phyloP scores from a whole-genome alignment of 148 eudicot genomes.

The Amaranthus hypochondriacus region DNA sequence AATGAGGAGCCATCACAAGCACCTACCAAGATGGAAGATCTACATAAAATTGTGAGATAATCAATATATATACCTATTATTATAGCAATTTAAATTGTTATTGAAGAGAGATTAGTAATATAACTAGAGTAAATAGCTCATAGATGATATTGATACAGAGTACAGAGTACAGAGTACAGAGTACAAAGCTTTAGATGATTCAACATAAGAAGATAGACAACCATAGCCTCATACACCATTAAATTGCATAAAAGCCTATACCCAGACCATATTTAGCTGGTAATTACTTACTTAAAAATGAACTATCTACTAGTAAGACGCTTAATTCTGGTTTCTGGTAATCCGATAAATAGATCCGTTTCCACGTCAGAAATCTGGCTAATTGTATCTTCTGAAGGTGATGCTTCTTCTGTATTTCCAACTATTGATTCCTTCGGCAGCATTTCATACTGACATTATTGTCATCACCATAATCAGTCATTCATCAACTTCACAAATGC shows the following conservation, averaged over 20 bases:
- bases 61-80: no score
- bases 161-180: background rate
- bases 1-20: no score
- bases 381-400: conserved; percentile 36
- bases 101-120: background rate
- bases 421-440: conserved; percentile 9
- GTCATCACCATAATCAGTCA: background rate
- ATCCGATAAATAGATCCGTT: conserved; percentile 68
- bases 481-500: no score
- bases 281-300: background rate
- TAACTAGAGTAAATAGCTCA: background rate
- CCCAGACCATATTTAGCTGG: background rate
- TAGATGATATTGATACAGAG: background rate
- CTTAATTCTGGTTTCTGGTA: conserved; percentile 44
- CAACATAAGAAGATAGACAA: background rate
- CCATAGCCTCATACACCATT: background rate
- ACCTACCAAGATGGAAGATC: no score
- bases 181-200: background rate
- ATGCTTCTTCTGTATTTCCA: conserved; percentile 16
- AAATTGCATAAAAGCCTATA: background rate
- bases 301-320: conserved; percentile 15
- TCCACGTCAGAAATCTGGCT: conserved; percentile 67
- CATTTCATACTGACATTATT: conserved; percentile 20
- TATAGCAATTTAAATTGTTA: background rate
- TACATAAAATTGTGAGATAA: no score